Base-by-base conservation (phyloP, 345 rosid genomes). In the Heritiera littoralis region DNA sequence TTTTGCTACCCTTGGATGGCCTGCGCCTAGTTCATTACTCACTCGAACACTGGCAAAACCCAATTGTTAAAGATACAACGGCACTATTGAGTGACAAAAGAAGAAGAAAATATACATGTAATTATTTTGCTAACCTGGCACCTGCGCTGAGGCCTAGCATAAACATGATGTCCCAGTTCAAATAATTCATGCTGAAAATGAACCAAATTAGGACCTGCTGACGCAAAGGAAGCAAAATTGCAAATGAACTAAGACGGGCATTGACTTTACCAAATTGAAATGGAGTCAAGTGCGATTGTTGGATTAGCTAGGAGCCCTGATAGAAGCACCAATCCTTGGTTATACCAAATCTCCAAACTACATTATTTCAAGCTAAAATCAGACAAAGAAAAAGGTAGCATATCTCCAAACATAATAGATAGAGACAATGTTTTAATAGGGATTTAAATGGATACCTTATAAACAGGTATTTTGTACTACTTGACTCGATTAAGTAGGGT, bases 331-430 rank as follows among this genome's bases (percentile, higher is more conserved):
- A 95, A 83, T 67, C 95, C 98, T 88, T 93, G 98, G 81, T 55
- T 89, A 89, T 92, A 95, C 97, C 98, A 95, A 75, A 95, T 89
- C 90, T 95, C 98, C 90, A 95, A 92, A 81, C 97, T 95, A 41
- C 83, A 83, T 49, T n/a, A 59, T 32, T n/a, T 56, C 52, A 52
- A 14, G 40, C 18, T 35, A 58, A 20, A 30, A 28, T 71, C 20
- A 30, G 58, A 71, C 20, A 7, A 28, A 1, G 9, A 3, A 51
- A 30, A 49, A 71, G 49, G 12, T 14, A 63, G 2, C 1, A 17
- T 28, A 60, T 35, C 9, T 3, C 18, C 5, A 30, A 63, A 51
- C 0, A 43, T 15, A 7, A 17, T 66, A n/a, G 58, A 18, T 17
- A 56, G 7, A 18, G 23, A 14, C 56, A 52, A 45, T 45, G 48